phyloP scores from a whole-genome alignment of 106 monocot species.

The Vanilla planifolia region DNA sequence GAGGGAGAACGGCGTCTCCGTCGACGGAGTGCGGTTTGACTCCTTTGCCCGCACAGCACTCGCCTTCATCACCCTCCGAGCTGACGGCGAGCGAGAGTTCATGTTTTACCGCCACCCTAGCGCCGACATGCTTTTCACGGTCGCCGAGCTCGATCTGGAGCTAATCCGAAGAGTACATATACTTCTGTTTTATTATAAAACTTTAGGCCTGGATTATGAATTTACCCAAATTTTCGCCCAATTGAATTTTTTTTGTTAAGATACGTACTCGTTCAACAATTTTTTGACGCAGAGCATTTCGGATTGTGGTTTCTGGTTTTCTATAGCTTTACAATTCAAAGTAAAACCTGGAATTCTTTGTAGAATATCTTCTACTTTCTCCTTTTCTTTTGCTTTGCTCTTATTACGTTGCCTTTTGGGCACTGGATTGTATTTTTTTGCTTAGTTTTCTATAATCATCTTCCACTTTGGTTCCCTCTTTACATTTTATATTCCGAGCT shows the following conservation, averaged over 20 bases:
- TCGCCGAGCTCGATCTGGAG: constrained; percentile 7
- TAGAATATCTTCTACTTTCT: no score
- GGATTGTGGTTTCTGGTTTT: no score
- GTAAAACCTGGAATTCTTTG: no score
- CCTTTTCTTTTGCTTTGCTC: no score
- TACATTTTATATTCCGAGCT: no score
- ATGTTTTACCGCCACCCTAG: constrained; percentile 24
- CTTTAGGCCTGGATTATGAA: background rate
- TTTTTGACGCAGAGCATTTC: no score
- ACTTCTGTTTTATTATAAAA: background rate
- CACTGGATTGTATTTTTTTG: no score
- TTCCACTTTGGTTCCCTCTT: no score
- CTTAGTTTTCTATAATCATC: no score
- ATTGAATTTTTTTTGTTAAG: background rate
- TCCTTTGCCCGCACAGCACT: constrained; percentile 10
- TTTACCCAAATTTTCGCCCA: background rate
- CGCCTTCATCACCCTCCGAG: constrained; percentile 16
- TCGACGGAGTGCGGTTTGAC: constrained; percentile 12
- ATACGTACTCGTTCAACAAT: no score
- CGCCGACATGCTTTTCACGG: constrained; percentile 13
- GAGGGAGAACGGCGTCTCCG: constrained; percentile 12
- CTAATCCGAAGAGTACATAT: constrained; percentile 13
- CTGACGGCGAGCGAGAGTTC: constrained; percentile 21
- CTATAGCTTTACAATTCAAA: no score
- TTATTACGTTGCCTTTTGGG: no score